Evolutionary conservation across 1,284 basidiomycete species (phyloP).

Genomic region (Termitomyces sp.): DNA sequence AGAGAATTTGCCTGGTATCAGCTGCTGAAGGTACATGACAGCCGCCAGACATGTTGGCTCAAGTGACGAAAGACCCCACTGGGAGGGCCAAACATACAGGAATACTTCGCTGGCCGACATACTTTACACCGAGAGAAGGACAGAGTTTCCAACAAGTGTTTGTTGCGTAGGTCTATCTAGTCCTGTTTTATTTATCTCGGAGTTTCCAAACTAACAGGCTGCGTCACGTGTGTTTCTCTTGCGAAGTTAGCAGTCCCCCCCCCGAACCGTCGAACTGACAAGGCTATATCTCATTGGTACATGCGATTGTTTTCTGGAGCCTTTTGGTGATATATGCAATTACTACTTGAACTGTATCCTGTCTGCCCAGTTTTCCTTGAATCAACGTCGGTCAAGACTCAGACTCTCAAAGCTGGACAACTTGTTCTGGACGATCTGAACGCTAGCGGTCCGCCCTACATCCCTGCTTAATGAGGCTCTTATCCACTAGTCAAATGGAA

Average conservation of each 20-base stretch:
- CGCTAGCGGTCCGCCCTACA: background rate
- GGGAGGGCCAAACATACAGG: conserved; percentile 65
- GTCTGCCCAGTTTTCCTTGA: background rate
- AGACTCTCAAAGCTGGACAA: background rate
- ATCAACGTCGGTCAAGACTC: background rate
- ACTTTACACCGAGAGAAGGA: background rate
- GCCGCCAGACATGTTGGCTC: conserved; percentile 63
- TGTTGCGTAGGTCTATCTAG: too few species aligned
- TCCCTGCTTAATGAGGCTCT: background rate
- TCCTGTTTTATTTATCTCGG: background rate
- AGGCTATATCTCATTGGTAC: background rate
- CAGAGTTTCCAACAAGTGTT: too few species aligned
- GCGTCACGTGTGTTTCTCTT: too few species aligned
- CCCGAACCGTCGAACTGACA: background rate
- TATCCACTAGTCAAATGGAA: background rate
- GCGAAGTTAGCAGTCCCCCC: too few species aligned
- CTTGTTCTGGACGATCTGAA: background rate
- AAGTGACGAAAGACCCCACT: conserved; percentile 58
- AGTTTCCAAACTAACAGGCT: background rate
- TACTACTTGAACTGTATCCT: background rate
- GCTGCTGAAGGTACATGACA: conserved; percentile 59
- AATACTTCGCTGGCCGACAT: conserved; percentile 18
- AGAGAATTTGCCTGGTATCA: conserved; percentile 57
- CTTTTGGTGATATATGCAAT: background rate
- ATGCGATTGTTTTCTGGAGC: background rate